Base-by-base conservation (phyloP, 805 yeast species). In the Barnettozyma populi region DNA sequence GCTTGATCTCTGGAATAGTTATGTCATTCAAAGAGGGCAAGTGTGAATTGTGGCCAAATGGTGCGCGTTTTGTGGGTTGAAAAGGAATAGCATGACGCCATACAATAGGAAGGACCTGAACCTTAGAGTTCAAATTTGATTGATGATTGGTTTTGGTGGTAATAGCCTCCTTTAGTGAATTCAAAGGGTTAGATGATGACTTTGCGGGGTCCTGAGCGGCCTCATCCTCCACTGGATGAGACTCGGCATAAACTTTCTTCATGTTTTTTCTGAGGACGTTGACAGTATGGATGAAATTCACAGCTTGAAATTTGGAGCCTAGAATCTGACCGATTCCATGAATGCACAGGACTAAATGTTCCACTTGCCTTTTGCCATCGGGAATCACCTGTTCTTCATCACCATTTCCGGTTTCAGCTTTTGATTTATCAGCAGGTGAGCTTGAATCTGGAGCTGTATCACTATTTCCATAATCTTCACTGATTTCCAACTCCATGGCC, bases 241-340 rank as follows among this genome's bases (percentile, higher is more conserved):
- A 7, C 19, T 75, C 67, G 7, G 66, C 59, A 52, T 74, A 76
- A 4, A 80, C 75, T 7, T 67, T 66, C 54, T 79, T 81, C 70
- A 86, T 70, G 41, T 81, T 75, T 35, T 74, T 72, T 49, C 65
- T 55, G 52, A 90, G 64, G 29, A 76, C 72, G 57, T 85, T 86
- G 31, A 89, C 78, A 34, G 90, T 90, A 61, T 90, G 96, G 8
- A 89, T 82, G 68, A 92, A 94, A 64, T 88, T 88, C 23, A 92
- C 84, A 44, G 84, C 81, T 56, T 90, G 90, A 59, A 84, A 81
- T 57, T 79, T 79, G 41, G 80, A 72, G 2, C 96, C 95, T 44
- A 94, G 69, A 16, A 82, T 78, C 65, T 92, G 99, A 2, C 98
- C 99, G 51, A 92, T 87, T 0, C 99, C 99, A 68, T 92, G 99